Conservation (phyloP, 352 stramenopile species). For the Thalassiosira oceanica region DNA sequence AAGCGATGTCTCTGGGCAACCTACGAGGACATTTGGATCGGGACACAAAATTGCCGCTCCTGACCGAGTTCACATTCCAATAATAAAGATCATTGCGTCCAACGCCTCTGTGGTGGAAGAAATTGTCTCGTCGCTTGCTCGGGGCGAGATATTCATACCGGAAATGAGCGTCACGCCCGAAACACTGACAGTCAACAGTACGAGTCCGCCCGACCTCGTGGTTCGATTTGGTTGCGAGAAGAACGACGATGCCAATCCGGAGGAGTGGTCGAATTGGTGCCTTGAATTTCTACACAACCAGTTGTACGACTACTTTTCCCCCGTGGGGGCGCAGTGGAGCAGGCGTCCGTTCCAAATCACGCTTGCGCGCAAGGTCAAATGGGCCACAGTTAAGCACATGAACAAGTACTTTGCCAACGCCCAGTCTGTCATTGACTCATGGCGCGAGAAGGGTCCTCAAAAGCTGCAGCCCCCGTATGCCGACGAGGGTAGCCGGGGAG, state of each 20-base stretch:
- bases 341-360: slow-evolving; percentile 79
- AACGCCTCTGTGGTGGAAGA: slow-evolving; percentile 51
- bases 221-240: slow-evolving; percentile 79
- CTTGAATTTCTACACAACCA: slow-evolving; percentile 84
- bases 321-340: slow-evolving; percentile 64
- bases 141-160: slow-evolving; percentile 80
- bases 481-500: slow-evolving; percentile 44
- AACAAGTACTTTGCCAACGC: slow-evolving; percentile 81
- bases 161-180: slow-evolving; percentile 77
- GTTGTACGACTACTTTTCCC: slow-evolving; percentile 78
- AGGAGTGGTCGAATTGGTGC: slow-evolving; percentile 82
- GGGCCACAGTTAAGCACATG: slow-evolving; percentile 83
- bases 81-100: slow-evolving; percentile 75
- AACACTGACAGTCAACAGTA: slow-evolving; percentile 66
- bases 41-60: slow-evolving; percentile 60
- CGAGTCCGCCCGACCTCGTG: slow-evolving; percentile 71
- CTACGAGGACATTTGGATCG: slow-evolving; percentile 3
- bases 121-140: slow-evolving; percentile 69
- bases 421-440: slow-evolving; percentile 75
- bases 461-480: slow-evolving; percentile 72
- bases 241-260: slow-evolving; percentile 75
- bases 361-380: slow-evolving; percentile 72
- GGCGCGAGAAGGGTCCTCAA: slow-evolving; percentile 79
- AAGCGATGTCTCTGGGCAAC: background rate
- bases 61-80: slow-evolving; percentile 79